A percentile compares a stretch with the other conserved stretches of the same genome.
phyloP scores from a whole-genome alignment of 1,284 basidiomycete genomes.

The Macrocybe sp. region DNA sequence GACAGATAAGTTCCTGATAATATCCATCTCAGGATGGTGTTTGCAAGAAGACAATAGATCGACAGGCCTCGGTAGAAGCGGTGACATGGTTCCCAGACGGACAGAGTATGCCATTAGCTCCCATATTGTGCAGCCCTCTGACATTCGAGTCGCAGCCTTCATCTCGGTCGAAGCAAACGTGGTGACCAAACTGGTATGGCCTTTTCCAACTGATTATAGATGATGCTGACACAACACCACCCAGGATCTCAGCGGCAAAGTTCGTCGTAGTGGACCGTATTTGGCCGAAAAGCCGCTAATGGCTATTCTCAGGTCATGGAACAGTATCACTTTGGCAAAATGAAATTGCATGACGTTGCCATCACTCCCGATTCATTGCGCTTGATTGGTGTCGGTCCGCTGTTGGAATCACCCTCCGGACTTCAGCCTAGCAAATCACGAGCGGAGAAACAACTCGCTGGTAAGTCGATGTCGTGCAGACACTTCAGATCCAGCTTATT shows the following conservation, averaged over 20 bases:
- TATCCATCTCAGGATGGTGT: conserved; percentile 53
- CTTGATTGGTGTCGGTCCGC: conserved; percentile 67
- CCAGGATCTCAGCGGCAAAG: conserved; percentile 27
- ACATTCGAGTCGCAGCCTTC: conserved; percentile 23
- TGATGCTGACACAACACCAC: neutral
- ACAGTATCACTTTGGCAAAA: conserved; percentile 56
- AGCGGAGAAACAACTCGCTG: conserved; percentile 72
- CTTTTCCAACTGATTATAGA: neutral
- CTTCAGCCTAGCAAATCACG: conserved; percentile 68
- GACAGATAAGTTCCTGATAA: conserved; percentile 2
- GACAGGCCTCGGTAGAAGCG: conserved; percentile 55
- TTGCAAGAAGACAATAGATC: conserved; percentile 66
- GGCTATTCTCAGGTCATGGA: conserved; percentile 40
- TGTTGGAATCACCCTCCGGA: conserved; percentile 57
- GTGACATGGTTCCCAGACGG: conserved; percentile 70
- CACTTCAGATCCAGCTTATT: conserved; percentile 1
- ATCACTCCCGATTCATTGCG: conserved; percentile 63
- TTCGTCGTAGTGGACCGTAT: conserved; percentile 8
- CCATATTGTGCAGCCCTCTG: neutral
- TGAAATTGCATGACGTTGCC: conserved; percentile 70
- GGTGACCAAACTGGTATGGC: conserved; percentile 33
- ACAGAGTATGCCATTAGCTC: conserved; percentile 38
- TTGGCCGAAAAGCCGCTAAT: neutral
- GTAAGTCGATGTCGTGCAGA: conserved; percentile 31
- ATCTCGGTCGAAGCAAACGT: conserved; percentile 31